phyloP scores from a whole-genome alignment of 345 rosid genomes.

The Acer campestre region DNA sequence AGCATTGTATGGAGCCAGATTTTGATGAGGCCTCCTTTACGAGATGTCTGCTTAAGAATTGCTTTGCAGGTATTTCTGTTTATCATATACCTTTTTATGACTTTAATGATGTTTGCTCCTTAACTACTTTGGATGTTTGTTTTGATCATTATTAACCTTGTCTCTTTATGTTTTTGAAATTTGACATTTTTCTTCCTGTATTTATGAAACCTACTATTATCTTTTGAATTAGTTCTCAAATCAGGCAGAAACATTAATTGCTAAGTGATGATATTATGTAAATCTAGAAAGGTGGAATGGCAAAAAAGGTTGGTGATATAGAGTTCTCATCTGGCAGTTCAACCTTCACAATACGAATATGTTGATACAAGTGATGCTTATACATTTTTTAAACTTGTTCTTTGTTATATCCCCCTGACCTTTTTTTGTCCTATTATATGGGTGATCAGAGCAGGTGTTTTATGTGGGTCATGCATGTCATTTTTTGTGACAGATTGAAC shows the following conservation, averaged over 20 bases:
- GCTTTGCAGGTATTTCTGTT: slow-evolving; percentile 77
- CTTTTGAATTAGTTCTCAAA: not conserved
- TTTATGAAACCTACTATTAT: not conserved
- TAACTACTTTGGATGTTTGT: not conserved
- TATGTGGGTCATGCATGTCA: not conserved
- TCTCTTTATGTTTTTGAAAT: not conserved
- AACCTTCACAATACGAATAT: not conserved
- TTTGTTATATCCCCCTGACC: not conserved
- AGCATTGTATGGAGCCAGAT: slow-evolving; percentile 92
- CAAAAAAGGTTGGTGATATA: slow-evolving; percentile 3
- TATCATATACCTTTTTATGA: not conserved
- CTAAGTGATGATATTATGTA: not conserved
- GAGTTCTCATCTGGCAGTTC: slow-evolving; percentile 9
- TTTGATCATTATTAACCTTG: not conserved
- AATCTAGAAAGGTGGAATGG: not conserved
- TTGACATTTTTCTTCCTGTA: not conserved
- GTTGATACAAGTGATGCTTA: slow-evolving; percentile 3
- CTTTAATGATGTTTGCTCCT: not conserved
- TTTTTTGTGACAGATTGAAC: not conserved
- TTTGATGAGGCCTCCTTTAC: slow-evolving; percentile 80
- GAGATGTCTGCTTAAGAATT: slow-evolving; percentile 82
- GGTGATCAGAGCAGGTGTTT: not conserved
- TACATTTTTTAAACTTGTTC: not conserved
- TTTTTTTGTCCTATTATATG: not conserved
- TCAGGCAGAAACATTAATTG: not conserved